These are phyloP conservation scores for Rhynchosporium secalis DNA, from an alignment of 2,329 filamentous ascomycete species.

Conservation along the genomic window DNA sequence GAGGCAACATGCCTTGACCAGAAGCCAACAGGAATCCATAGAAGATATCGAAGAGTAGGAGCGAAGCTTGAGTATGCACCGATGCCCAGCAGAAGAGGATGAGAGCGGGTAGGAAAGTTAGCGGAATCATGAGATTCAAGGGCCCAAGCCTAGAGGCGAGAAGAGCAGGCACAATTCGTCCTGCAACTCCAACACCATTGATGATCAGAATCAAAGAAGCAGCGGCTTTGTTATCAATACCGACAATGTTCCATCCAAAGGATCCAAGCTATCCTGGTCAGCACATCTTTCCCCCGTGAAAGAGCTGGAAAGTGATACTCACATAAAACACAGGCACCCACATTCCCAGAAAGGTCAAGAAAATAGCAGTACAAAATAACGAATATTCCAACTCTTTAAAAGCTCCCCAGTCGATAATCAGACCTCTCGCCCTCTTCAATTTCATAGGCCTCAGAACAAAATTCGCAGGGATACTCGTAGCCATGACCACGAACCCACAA, in stretches of 20 bases:
- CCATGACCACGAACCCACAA: conserved; percentile 49
- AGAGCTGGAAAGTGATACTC: conserved; percentile 13
- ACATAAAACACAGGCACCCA: conserved; percentile 29
- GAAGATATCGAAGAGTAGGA: conserved; percentile 50
- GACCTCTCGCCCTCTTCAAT: conserved; percentile 42
- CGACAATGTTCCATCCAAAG: conserved; percentile 44
- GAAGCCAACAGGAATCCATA: conserved; percentile 52
- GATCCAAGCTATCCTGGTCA: conserved; percentile 25
- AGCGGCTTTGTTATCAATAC: conserved; percentile 43
- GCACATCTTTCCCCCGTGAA: background rate
- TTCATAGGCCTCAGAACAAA: conserved; percentile 44
- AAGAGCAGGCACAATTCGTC: conserved; percentile 49
- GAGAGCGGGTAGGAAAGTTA: conserved; percentile 39
- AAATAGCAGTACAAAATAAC: conserved; percentile 45
- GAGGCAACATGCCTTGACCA: conserved; percentile 52
- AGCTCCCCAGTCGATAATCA: conserved; percentile 45
- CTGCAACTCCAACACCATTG: conserved; percentile 52
- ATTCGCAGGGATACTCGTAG: conserved; percentile 38
- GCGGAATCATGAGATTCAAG: conserved; percentile 52
- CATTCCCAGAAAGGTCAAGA: conserved; percentile 29
- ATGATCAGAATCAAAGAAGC: conserved; percentile 52
- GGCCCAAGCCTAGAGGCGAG: conserved; percentile 51
- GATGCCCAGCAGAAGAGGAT: conserved; percentile 50
- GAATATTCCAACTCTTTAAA: conserved; percentile 47
- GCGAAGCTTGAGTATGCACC: conserved; percentile 43